Base-by-base conservation (phyloP, 495 filamentous ascomycete genomes). In the Lasiosphaeria hispida region DNA sequence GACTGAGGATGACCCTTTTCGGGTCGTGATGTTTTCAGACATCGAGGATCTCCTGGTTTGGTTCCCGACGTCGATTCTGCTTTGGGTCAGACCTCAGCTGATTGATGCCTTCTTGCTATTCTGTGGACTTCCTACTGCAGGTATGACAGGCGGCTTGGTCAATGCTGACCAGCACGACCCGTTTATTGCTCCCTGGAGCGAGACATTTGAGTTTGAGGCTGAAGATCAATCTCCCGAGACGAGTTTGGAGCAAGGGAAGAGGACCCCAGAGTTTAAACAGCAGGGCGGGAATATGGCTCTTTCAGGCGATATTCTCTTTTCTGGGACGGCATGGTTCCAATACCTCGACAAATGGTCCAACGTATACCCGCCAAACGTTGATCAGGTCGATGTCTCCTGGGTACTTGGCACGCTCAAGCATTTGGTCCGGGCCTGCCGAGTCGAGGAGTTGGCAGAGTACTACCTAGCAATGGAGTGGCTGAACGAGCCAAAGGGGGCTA, bases 21-120 rank as follows among this genome's bases (percentile, higher is more conserved):
- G 88, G 39, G 81, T 92, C 4, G 78, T 96, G 43, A 78, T 97
- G 55, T 89, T 85, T 57, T 85, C 85, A 10, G 94, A 97, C 69
- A 75, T 97, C 11, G 69, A 81, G 59, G 75, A 83, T 1, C 77
- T 85, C 43, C 59, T 96, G 34, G 67, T 84, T n/a, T 71, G 73
- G 52, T 75, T 88, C 40, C 79, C 79, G 9, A 36, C 49, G 1
- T 57, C 68, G 1, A 48, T 70, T 8, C 63, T 74, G 6, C 48
- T 62, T 5, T 37, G 70, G 10, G 63, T 81, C 0, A 75, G 64
- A n/a, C 43, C 67, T 9, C 68, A 72, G 55, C 57, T 93, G 10
- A 38, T 92, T 30, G 80, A 91, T 61, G 80, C 80, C 13, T 90
- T 91, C 60, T 68, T 92, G 6, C 71, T 81, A 40, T 94, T 92